These are phyloP conservation scores for Xerocomus amazonicus DNA, from an alignment of 1,284 basidiomycete species.

Conservation along the genomic window DNA sequence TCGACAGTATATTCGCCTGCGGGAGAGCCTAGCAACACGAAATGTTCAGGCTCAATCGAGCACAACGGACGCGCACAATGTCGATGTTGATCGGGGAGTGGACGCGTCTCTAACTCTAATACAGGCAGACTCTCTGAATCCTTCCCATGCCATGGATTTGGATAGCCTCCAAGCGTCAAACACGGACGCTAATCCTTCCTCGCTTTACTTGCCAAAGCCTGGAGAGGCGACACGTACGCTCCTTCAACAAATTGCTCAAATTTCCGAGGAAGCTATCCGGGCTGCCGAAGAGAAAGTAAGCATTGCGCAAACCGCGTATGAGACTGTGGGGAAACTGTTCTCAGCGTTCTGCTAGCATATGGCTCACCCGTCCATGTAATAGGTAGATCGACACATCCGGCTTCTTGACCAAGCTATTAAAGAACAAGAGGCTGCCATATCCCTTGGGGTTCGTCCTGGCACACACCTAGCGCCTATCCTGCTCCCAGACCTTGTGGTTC, in stretches of 20 bases:
- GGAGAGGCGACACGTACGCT: constrained; percentile 44
- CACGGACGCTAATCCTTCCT: neutral
- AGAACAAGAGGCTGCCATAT: constrained; percentile 63
- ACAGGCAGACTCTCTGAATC: constrained; percentile 7
- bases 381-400: constrained; percentile 71
- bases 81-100: neutral
- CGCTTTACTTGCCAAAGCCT: constrained; percentile 6
- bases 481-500: constrained; percentile 56
- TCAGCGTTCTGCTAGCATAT: neutral
- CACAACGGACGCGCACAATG: neutral
- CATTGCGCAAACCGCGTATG: constrained; percentile 62
- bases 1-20: constrained; percentile 41
- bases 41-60: neutral
- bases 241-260: constrained; percentile 53
- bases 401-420: constrained; percentile 70
- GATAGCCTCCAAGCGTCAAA: neutral
- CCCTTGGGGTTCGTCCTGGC: constrained; percentile 50
- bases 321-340: constrained; percentile 48
- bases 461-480: constrained; percentile 52
- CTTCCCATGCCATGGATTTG: neutral
- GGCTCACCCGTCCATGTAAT: constrained; percentile 3
- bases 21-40: constrained; percentile 24
- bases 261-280: constrained; percentile 57
- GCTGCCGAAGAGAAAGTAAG: constrained; percentile 72
- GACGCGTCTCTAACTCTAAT: neutral